phyloP scores from a whole-genome alignment of 2,329 filamentous ascomycete genomes.

The Orbilia oligospora region DNA sequence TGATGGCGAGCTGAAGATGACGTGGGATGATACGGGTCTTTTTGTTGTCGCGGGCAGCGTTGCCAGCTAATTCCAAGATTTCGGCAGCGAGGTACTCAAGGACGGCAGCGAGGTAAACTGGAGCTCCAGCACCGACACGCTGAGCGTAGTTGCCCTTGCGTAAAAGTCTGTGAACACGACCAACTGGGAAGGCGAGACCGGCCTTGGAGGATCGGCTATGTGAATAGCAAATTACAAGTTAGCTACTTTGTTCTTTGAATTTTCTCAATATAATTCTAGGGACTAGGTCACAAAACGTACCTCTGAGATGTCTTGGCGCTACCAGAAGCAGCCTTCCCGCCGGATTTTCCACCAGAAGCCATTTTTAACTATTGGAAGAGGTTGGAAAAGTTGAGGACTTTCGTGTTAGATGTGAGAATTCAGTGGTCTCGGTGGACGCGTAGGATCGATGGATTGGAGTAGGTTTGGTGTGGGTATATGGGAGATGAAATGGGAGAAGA shows the following conservation, averaged over 20 bases:
- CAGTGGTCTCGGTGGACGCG: conserved; percentile 62
- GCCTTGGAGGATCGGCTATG: conserved; percentile 96
- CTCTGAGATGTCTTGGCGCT: conserved; percentile 99
- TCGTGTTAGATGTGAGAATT: conserved; percentile 63
- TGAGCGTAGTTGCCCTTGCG: conserved; percentile 90
- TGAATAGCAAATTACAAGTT: too few relatives aligned
- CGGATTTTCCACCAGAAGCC: conserved; percentile 92
- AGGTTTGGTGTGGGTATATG: conserved; percentile 44
- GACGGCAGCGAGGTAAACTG: conserved; percentile 96
- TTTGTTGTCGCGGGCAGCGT: conserved; percentile 99
- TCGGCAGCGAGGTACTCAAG: conserved; percentile 99
- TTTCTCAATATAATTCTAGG: too few relatives aligned
- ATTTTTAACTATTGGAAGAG: conserved; percentile 76
- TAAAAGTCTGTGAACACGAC: conserved; percentile 98
- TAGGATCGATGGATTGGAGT: conserved; percentile 44
- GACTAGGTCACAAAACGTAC: conserved; percentile 69
- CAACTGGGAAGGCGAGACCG: conserved; percentile 97
- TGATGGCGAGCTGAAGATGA: conserved; percentile 98
- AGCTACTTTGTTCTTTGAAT: too few relatives aligned
- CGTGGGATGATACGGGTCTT: conserved; percentile 99
- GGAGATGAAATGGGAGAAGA: conserved; percentile 62
- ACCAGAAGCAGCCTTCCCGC: conserved; percentile 88
- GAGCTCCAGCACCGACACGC: conserved; percentile 76
- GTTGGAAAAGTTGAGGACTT: conserved; percentile 67
- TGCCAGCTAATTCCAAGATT: conserved; percentile 98